phyloP scores from a whole-genome alignment of 495 filamentous ascomycete species.

The Oidiodendron maius region DNA sequence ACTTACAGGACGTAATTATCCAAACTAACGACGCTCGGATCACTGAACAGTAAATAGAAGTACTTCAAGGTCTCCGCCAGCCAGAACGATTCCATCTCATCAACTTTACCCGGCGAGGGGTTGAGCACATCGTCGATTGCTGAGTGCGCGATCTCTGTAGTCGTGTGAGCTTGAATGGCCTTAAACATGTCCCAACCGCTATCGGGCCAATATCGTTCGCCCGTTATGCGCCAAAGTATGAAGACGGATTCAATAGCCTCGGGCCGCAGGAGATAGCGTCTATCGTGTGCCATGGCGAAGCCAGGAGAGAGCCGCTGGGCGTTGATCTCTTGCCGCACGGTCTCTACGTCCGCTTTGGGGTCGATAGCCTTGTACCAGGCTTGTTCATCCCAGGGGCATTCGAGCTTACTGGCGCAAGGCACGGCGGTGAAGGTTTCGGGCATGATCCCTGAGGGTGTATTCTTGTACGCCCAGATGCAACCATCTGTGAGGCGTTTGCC shows the following conservation, averaged over 20 bases:
- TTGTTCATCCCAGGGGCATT: constrained; percentile 73
- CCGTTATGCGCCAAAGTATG: constrained; percentile 53
- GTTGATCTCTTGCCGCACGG: constrained; percentile 6
- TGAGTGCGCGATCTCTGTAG: constrained; percentile 38
- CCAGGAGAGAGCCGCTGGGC: constrained; percentile 12
- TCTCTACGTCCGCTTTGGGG: constrained; percentile 20
- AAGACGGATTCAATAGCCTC: constrained; percentile 64
- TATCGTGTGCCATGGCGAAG: constrained; percentile 15
- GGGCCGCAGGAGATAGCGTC: constrained; percentile 28
- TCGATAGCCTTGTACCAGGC: constrained; percentile 51
- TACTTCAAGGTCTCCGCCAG: constrained; percentile 86
- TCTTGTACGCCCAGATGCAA: constrained; percentile 86
- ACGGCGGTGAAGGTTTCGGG: constrained; percentile 63
- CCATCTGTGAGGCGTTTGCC: constrained; percentile 80
- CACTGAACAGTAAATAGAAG: constrained; percentile 82
- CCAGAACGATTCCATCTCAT: constrained; percentile 62
- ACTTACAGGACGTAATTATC: constrained; percentile 34
- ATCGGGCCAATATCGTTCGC: constrained; percentile 43
- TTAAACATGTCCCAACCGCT: constrained; percentile 58
- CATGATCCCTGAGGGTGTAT: constrained; percentile 80
- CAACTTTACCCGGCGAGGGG: constrained; percentile 24
- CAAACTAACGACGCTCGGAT: constrained; percentile 60
- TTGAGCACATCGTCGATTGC: constrained; percentile 32
- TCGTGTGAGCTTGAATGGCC: constrained; percentile 34
- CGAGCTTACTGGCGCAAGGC: constrained; percentile 54